Conservation (phyloP, 495 filamentous ascomycete genomes). For the Xylaria telfairii region DNA sequence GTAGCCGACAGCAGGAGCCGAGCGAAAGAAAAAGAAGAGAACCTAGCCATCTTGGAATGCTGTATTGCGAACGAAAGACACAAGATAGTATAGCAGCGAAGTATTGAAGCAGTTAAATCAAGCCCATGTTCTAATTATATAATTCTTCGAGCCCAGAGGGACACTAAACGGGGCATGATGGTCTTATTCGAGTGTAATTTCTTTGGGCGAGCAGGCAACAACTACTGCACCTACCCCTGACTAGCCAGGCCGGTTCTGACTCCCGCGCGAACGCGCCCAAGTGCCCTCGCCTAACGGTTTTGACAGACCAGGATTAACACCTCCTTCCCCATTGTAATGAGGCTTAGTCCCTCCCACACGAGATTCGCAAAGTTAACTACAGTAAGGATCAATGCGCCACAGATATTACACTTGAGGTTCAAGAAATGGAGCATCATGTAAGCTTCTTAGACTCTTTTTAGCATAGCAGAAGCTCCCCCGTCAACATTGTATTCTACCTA, state of each 20-base stretch:
- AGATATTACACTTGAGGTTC: background rate
- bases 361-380: too few relatives aligned
- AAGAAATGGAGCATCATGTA: background rate
- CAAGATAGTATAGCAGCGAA: background rate
- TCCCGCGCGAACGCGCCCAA: background rate
- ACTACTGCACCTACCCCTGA: background rate
- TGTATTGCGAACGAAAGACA: slow-evolving; percentile 10
- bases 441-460: background rate
- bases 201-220: background rate
- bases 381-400: background rate
- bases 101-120: background rate
- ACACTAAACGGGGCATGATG: background rate
- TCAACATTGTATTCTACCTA: background rate
- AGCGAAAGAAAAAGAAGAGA: slow-evolving; percentile 21
- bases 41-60: slow-evolving; percentile 29
- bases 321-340: background rate
- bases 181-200: background rate
- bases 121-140: slow-evolving; percentile 1
- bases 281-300: background rate
- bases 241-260: background rate
- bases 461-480: background rate
- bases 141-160: background rate
- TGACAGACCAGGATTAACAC: background rate
- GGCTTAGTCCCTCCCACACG: too few relatives aligned
- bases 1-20: slow-evolving; percentile 30